Conservation (phyloP, 176 grass and related monocot species). For the Chrysopogon serrulatus region DNA sequence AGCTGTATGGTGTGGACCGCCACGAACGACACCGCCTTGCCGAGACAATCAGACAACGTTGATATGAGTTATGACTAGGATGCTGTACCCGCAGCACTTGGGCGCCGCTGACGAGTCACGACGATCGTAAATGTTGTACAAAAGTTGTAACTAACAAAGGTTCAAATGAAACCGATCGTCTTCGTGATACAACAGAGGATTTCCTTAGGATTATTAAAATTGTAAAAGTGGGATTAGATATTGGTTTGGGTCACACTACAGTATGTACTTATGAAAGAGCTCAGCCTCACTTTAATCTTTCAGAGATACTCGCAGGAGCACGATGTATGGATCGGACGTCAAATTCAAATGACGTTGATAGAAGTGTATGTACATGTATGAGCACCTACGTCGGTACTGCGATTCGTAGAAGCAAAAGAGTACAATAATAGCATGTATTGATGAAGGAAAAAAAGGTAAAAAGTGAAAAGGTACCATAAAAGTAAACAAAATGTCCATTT, state of each 20-base stretch:
- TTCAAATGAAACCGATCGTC: no score
- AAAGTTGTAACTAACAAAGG: no score
- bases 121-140: no score
- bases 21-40: no score
- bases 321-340: no score
- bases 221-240: no score
- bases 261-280: not conserved
- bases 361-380: not conserved
- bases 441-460: no score
- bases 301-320: not conserved
- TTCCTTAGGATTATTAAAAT: no score
- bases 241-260: no score
- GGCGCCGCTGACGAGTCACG: not conserved
- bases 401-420: not conserved
- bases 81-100: not conserved
- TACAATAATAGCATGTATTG: no score
- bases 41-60: not conserved
- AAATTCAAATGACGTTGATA: not conserved
- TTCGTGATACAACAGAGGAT: no score
- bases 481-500: not conserved
- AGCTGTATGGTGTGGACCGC: no score
- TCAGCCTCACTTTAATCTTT: not conserved
- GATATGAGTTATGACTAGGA: not conserved
- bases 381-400: fast-evolving
- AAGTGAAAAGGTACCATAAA: not conserved